Percentiles rank a stretch among this genome's conserved stretches.
These are phyloP conservation scores for Zychaea mexicana DNA, from an alignment of 371 early-diverging fungal species.

Conservation along the genomic window DNA sequence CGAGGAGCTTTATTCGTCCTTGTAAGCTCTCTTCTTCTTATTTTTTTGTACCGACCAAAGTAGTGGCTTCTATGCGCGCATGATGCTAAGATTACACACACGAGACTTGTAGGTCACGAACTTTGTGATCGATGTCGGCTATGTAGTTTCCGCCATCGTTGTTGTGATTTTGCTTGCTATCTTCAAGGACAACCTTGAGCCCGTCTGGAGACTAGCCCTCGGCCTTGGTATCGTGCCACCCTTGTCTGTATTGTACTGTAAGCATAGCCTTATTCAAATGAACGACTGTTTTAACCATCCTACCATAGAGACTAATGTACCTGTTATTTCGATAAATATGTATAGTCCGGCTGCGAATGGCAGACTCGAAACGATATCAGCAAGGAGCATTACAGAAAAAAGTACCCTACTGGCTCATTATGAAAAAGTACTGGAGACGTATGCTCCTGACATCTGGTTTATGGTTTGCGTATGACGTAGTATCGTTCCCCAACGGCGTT, in stretches of 20 bases:
- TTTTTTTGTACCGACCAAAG: background rate
- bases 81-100: background rate
- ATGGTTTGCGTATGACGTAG: slow-evolving; percentile 72
- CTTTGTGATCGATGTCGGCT: slow-evolving; percentile 61
- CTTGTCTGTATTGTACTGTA: slow-evolving; percentile 60
- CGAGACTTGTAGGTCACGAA: slow-evolving; percentile 38
- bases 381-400: slow-evolving; percentile 48
- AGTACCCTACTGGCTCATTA: slow-evolving; percentile 62
- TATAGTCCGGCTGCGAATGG: slow-evolving; percentile 59
- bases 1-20: slow-evolving; percentile 59
- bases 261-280: slow-evolving; percentile 7
- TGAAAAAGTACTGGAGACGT: slow-evolving; percentile 64
- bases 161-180: slow-evolving; percentile 51
- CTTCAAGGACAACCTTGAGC: slow-evolving; percentile 50
- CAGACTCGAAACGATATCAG: slow-evolving; percentile 53
- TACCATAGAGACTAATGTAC: background rate
- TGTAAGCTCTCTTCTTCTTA: slow-evolving; percentile 24
- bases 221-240: slow-evolving; percentile 63
- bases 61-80: background rate
- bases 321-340: background rate
- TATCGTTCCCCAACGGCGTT: slow-evolving; percentile 61
- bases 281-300: background rate
- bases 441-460: slow-evolving; percentile 55
- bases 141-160: slow-evolving; percentile 61
- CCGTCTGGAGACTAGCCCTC: slow-evolving; percentile 59